Percentiles rank a stretch among this genome's conserved stretches.
These are phyloP conservation scores for Populus hybrid DNA, from an alignment of 441 rosid genomes.

Conservation along the genomic window DNA sequence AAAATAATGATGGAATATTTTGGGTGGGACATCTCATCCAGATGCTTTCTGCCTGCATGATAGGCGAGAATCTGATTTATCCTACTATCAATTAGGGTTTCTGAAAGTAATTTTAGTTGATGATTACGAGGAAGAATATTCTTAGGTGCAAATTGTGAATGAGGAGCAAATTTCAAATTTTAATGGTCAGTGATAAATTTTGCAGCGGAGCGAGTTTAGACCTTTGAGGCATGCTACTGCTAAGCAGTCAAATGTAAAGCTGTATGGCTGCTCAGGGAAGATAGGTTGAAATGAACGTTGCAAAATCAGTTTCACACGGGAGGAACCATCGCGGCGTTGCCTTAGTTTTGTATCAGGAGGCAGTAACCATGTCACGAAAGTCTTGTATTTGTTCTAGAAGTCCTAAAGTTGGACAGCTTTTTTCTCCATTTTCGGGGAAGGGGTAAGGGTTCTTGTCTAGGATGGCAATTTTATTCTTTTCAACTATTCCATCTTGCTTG, in stretches of 20 bases:
- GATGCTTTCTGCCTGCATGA: not conserved
- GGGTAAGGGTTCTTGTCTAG: not conserved
- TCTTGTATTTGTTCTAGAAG: too few species aligned
- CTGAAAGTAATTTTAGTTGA: not conserved
- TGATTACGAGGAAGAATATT: not conserved
- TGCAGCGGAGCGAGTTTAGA: not conserved
- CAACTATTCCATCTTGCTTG: not conserved
- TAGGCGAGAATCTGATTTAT: not conserved
- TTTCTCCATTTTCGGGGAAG: not conserved
- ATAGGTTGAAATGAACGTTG: not conserved
- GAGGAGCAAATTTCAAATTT: not conserved
- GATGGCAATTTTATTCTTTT: not conserved
- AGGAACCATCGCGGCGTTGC: not conserved
- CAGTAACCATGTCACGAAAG: not conserved
- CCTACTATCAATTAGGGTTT: not conserved
- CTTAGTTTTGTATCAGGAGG: not conserved
- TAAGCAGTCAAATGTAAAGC: not conserved
- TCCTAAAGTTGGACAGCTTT: not conserved
- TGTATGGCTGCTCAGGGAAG: not conserved
- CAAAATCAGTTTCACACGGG: not conserved
- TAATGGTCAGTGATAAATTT: not conserved
- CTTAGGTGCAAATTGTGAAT: not conserved
- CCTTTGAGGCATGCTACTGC: not conserved
- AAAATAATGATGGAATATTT: not conserved
- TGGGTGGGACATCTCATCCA: too few species aligned